A percentile compares a stretch with the other conserved stretches of the same genome.
Conservation (phyloP, 2,329 filamentous ascomycete genomes). For the Epichloe coenophiala region DNA sequence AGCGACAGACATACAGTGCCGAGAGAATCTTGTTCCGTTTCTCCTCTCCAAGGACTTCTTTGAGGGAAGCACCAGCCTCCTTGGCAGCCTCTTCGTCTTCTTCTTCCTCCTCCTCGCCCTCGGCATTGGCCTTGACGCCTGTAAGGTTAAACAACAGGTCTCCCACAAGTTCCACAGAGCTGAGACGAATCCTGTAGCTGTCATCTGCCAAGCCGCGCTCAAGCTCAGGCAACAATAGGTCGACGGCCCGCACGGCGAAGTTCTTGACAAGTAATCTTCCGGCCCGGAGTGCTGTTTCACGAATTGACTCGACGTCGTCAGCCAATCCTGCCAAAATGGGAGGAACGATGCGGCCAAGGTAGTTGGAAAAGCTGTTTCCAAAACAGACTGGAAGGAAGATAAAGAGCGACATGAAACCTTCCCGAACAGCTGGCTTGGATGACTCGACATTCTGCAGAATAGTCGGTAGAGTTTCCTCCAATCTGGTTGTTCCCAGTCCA, state of each 20-base stretch:
- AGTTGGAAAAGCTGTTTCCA: slow-evolving; percentile 94
- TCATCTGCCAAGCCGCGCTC: slow-evolving; percentile 96
- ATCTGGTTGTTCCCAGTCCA: slow-evolving; percentile 76
- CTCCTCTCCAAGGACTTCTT: slow-evolving; percentile 88
- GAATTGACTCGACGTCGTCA: slow-evolving; percentile 91
- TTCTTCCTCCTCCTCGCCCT: slow-evolving; percentile 59
- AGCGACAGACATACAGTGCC: slow-evolving; percentile 93
- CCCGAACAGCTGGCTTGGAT: slow-evolving; percentile 75
- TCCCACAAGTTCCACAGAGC: slow-evolving; percentile 92
- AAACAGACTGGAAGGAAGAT: slow-evolving; percentile 99
- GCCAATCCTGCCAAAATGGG: slow-evolving; percentile 88
- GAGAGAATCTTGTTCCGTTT: slow-evolving; percentile 95
- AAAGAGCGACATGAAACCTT: slow-evolving; percentile 99
- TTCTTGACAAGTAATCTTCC: slow-evolving; percentile 95
- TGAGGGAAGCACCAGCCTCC: slow-evolving; percentile 83
- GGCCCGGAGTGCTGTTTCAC: slow-evolving; percentile 88
- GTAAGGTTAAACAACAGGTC: slow-evolving; percentile 96
- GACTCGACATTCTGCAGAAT: slow-evolving; percentile 94
- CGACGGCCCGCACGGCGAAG: slow-evolving; percentile 88
- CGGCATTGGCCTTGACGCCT: slow-evolving; percentile 69
- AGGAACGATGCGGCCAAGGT: slow-evolving; percentile 89
- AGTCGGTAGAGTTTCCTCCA: slow-evolving; percentile 92
- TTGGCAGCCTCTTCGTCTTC: slow-evolving; percentile 59
- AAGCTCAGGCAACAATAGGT: slow-evolving; percentile 83
- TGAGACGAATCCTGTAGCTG: slow-evolving; percentile 93